Evolutionary conservation across 1,284 basidiomycete species (phyloP), one percentile per base, ranked within the genome.

Genomic region (Ceratorhiza oryzae-sativae): DNA sequence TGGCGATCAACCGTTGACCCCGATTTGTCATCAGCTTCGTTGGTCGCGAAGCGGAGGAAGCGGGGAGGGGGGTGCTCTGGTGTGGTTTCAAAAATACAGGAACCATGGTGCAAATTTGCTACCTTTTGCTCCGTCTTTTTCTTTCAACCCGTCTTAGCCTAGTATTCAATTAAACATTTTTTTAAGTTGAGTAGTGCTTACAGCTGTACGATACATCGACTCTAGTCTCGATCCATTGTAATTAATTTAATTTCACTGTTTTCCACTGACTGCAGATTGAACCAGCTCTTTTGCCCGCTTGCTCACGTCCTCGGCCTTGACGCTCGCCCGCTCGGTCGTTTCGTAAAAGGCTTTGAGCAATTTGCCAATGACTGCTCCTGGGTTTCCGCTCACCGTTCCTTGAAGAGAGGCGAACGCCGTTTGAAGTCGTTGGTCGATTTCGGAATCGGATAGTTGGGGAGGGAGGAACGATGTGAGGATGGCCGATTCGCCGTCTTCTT

Each of bases 381-480:
- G 39, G 18, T 55, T 62, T 39, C 32, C 20, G 56, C 42, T 53
- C 18, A 46, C 20, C 1, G 60, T 36, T 10, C 15, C 42, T 42
- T 62, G 45, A 20, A 63, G n/a, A n/a, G 41, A 41, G 2, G 49
- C 32, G 20, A 65, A 72, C 23, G 68, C 60, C 3, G 51, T 55
- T 25, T 45, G 56, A 9, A 75, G 67, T 10, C 39, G 39, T 53
- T 55, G 36, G 34, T 74, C 71, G 42, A 75, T 71, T 36, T 75
- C 73, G 9, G 25, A n/a, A 6, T 72, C 73, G 12, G 56, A 25
- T 27, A 74, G 65, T 25, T 63, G 71, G 23, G 73, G 46, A 1
- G 74, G 74, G 10, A 75, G 60, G 71, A 75, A 74, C 3, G 20
- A 39, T 20, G 46, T 13, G 41, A 75, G 71, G 15, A 75, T n/a